These are phyloP conservation scores for Nowakowskiella sp. DNA, from an alignment of 192 early-diverging fungal genomes.

Conservation along the genomic window DNA sequence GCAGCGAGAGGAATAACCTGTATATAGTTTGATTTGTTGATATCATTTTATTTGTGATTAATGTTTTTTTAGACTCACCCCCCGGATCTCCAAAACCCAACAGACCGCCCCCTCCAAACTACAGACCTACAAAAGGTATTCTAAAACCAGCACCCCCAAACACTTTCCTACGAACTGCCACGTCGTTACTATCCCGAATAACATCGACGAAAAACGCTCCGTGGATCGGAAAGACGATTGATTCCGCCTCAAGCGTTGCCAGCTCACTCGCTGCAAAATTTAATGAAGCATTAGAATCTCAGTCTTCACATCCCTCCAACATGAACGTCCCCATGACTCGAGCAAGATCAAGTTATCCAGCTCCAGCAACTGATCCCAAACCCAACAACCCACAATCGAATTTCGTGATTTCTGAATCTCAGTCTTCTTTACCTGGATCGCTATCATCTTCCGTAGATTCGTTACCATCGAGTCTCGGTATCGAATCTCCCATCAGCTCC, in stretches of 20 bases:
- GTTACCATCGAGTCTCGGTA: too few relatives aligned
- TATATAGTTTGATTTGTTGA: not conserved
- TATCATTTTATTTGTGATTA: not conserved
- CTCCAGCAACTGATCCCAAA: not conserved
- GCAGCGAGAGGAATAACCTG: slow-evolving; percentile 14
- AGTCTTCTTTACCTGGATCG: too few relatives aligned
- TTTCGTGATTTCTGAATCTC: not conserved
- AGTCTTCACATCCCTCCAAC: not conserved
- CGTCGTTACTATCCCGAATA: not conserved
- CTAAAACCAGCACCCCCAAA: slow-evolving; percentile 6
- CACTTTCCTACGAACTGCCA: not conserved
- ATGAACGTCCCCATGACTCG: not conserved
- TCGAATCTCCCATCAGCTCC: too few relatives aligned
- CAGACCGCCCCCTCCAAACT: slow-evolving; percentile 12
- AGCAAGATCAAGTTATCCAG: not conserved
- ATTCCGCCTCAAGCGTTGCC: not conserved
- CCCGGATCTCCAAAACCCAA: slow-evolving; percentile 16
- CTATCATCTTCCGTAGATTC: too few relatives aligned
- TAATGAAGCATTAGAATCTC: not conserved
- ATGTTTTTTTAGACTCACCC: slow-evolving; percentile 10
- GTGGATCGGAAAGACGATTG: not conserved
- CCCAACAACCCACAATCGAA: not conserved
- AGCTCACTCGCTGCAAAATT: not conserved
- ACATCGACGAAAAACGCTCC: not conserved
- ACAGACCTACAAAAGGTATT: slow-evolving; percentile 13